A percentile compares a stretch with the other conserved stretches of the same genome.
Conservation (phyloP, 2,329 filamentous ascomycete genomes). For the Fusarium torreyae region DNA sequence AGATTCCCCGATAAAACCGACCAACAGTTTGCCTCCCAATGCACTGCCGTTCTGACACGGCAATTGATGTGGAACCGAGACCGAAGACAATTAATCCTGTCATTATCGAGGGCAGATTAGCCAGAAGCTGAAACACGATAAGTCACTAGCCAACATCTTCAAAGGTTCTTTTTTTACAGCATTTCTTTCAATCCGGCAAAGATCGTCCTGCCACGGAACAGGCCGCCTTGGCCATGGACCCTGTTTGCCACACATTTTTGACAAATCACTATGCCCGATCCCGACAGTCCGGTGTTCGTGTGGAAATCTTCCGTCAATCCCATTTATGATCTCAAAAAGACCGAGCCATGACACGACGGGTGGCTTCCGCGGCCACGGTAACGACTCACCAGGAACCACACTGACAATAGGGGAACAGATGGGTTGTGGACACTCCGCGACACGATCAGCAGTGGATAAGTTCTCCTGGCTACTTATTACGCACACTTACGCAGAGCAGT, state of each 20-base stretch:
- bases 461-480: too few species aligned
- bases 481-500: too few species aligned
- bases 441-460: too few species aligned
- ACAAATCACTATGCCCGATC: neutral
- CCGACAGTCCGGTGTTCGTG: neutral
- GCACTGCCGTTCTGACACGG: neutral
- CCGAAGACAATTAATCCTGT: neutral
- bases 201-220: neutral
- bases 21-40: neutral
- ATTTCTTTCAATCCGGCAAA: neutral
- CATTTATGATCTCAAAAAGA: neutral
- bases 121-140: neutral
- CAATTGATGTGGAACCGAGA: neutral
- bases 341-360: neutral
- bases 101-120: neutral
- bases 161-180: neutral
- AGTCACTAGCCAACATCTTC: neutral
- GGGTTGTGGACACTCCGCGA: too few species aligned
- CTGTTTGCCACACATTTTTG: neutral
- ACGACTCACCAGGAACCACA: too few species aligned
- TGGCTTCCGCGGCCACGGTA: neutral
- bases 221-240: too few species aligned
- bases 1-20: too few species aligned
- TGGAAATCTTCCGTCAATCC: neutral
- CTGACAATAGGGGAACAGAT: too few species aligned